Percentiles rank a stretch among this genome's conserved stretches.
Conservation (phyloP, 768 basidiomycete species). For the Boletus rubroflammeus region DNA sequence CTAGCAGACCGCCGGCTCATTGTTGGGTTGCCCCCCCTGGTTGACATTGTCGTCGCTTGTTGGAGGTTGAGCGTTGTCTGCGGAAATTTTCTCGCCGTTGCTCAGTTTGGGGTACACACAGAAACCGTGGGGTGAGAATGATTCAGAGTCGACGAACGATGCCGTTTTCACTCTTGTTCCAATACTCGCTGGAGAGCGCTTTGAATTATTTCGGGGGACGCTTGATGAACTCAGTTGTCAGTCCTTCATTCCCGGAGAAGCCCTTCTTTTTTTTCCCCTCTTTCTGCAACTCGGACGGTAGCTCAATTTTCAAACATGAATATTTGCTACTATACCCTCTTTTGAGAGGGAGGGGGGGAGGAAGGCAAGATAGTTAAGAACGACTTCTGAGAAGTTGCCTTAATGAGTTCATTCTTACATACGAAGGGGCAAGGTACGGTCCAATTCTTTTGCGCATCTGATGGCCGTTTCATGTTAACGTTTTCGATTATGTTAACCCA, state of each 20-base stretch:
- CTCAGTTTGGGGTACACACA: background rate
- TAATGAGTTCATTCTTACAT: conserved; percentile 10
- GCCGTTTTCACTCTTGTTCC: background rate
- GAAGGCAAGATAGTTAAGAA: background rate
- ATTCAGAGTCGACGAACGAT: conserved; percentile 1
- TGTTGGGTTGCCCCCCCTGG: background rate
- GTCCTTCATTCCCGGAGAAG: conserved; percentile 7
- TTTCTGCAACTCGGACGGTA: background rate
- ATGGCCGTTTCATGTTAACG: conserved; percentile 22
- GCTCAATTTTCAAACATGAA: background rate
- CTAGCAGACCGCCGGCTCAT: conserved; percentile 7
- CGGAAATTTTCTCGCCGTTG: background rate
- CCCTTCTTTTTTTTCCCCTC: background rate
- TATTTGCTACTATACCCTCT: background rate
- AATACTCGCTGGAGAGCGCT: background rate
- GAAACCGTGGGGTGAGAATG: background rate
- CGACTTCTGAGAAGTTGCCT: background rate
- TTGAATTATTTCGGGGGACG: background rate
- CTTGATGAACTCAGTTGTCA: background rate
- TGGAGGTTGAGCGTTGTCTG: background rate
- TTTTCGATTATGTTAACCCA: conserved; percentile 1
- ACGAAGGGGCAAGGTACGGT: conserved; percentile 5
- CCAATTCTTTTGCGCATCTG: conserved; percentile 9
- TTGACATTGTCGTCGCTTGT: conserved; percentile 6
- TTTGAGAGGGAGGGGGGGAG: background rate